phyloP scores from a whole-genome alignment of 1,284 basidiomycete species.

The Ceratobasidium sp. region DNA sequence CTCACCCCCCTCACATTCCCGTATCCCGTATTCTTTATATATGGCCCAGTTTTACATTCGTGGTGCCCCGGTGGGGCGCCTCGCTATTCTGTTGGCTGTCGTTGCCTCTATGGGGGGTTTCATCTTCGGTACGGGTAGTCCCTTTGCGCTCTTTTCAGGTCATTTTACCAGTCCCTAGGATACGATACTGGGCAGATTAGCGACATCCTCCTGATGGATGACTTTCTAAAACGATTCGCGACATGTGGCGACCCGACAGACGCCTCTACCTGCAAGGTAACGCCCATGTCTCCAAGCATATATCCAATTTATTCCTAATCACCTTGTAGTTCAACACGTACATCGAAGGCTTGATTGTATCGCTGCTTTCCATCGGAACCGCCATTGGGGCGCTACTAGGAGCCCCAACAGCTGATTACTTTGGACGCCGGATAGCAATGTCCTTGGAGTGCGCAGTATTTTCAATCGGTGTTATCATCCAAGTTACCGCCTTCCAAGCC shows the following conservation, averaged over 20 bases:
- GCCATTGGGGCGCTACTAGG: conserved; percentile 69
- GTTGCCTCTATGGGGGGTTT: conserved; percentile 83
- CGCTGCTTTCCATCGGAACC: conserved; percentile 73
- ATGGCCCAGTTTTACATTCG: conserved; percentile 38
- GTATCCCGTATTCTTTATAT: background rate
- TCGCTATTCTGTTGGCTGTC: conserved; percentile 72
- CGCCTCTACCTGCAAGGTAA: conserved; percentile 56
- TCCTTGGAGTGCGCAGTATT: conserved; percentile 72
- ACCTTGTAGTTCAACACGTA: conserved; percentile 50
- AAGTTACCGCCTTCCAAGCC: conserved; percentile 61
- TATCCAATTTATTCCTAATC: conserved; percentile 55
- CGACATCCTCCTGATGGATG: conserved; percentile 78
- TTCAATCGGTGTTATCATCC: conserved; percentile 75
- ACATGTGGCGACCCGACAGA: conserved; percentile 59
- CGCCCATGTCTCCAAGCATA: conserved; percentile 63
- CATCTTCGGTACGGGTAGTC: conserved; percentile 66
- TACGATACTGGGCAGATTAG: conserved; percentile 84
- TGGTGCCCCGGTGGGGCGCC: conserved; percentile 54
- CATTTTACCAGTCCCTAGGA: conserved; percentile 43
- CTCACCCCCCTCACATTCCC: conserved; percentile 4
- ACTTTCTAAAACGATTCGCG: conserved; percentile 75
- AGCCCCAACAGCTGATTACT: conserved; percentile 69
- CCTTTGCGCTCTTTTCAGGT: conserved; percentile 25
- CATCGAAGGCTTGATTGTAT: conserved; percentile 68
- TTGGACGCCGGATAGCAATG: conserved; percentile 80